Conservation (phyloP, 768 basidiomycete genomes). For the Serendipita vermifera region DNA sequence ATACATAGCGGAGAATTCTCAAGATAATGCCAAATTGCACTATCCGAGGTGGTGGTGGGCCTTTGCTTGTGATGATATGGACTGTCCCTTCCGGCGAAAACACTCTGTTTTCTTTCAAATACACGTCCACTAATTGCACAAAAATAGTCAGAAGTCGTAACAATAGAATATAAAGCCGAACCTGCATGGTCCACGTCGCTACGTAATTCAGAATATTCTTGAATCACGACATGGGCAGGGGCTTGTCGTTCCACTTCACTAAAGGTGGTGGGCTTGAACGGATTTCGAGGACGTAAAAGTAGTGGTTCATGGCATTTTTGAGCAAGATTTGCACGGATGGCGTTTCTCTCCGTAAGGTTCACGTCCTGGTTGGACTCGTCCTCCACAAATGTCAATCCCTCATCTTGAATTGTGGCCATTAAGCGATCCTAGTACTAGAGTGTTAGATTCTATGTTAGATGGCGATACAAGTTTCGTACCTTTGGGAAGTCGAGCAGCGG, state of each 20-base stretch:
- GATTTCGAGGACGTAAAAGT: background rate
- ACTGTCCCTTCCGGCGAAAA: background rate
- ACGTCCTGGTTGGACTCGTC: conserved; percentile 70
- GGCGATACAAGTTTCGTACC: conserved; percentile 28
- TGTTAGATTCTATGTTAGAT: background rate
- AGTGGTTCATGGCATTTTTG: background rate
- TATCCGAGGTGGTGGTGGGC: conserved; percentile 13
- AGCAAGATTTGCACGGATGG: conserved; percentile 40
- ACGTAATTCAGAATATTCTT: background rate
- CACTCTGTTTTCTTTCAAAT: background rate
- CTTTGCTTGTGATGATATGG: conserved; percentile 12
- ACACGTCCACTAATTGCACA: background rate
- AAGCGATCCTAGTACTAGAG: conserved; percentile 48
- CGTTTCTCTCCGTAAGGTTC: conserved; percentile 56
- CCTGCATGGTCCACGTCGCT: background rate
- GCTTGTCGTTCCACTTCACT: too few species aligned
- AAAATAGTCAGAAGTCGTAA: background rate
- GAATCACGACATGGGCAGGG: background rate
- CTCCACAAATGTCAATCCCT: conserved; percentile 45
- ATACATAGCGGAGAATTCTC: conserved; percentile 51
- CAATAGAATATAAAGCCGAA: background rate
- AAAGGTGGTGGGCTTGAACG: too few species aligned
- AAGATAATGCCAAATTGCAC: conserved; percentile 21
- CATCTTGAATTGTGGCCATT: conserved; percentile 59
- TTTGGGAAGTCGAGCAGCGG: conserved; percentile 58